Conservation (phyloP, 2,329 filamentous ascomycete genomes). For the Pezicula carpinea region DNA sequence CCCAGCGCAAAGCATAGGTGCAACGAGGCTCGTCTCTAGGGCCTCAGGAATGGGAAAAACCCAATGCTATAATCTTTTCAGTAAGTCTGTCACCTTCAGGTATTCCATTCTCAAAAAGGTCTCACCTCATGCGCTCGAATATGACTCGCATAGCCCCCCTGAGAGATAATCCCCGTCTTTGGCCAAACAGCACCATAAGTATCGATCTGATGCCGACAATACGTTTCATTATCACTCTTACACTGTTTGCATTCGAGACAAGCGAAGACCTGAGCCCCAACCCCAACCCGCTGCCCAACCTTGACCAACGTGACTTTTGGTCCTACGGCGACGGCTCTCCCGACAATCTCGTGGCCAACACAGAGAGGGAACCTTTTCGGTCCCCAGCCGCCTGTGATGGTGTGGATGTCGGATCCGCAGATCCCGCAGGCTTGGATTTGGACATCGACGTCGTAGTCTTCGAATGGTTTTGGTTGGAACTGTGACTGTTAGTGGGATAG, state of each 20-base stretch:
- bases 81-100: too few relatives aligned
- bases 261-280: conserved; percentile 46
- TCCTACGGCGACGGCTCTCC: conserved; percentile 45
- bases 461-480: conserved; percentile 74
- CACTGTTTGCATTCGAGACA: conserved; percentile 39
- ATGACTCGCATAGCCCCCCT: conserved; percentile 60
- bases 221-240: conserved; percentile 46
- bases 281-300: conserved; percentile 44
- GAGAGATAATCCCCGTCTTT: conserved; percentile 50
- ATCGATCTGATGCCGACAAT: conserved; percentile 41
- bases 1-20: conserved; percentile 78
- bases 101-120: too few relatives aligned
- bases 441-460: conserved; percentile 79
- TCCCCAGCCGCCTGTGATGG: conserved; percentile 50
- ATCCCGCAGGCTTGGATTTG: conserved; percentile 75
- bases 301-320: conserved; percentile 52
- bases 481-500: conserved; percentile 44
- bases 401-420: conserved; percentile 67
- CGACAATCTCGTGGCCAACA: conserved; percentile 47
- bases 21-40: conserved; percentile 55
- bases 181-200: conserved; percentile 42
- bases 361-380: conserved; percentile 32
- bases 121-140: conserved; percentile 63
- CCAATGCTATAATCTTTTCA: conserved; percentile 33
- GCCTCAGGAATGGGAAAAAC: conserved; percentile 70